Conservation (phyloP, 352 stramenopile species). For the Pythium graminicola region DNA sequence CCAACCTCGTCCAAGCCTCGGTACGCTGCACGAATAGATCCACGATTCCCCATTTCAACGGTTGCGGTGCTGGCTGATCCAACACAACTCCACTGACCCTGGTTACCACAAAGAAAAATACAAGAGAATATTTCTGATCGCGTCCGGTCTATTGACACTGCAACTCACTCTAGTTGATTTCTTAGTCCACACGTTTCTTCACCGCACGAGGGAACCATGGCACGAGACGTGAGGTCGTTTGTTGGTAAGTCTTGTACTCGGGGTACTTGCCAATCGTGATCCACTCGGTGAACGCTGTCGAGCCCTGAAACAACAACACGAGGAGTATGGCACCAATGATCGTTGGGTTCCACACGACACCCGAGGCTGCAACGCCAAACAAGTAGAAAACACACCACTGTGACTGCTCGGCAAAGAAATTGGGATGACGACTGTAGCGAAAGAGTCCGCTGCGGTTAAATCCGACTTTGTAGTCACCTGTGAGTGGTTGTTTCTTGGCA, state of each 20-base stretch:
- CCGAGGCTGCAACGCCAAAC: slow-evolving; percentile 70
- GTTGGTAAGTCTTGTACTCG: slow-evolving; percentile 84
- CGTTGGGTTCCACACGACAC: slow-evolving; percentile 62
- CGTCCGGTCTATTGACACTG: too few species aligned
- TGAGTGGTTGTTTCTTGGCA: slow-evolving; percentile 48
- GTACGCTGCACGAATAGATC: slow-evolving; percentile 41
- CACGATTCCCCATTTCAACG: slow-evolving; percentile 73
- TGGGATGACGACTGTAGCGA: slow-evolving; percentile 89
- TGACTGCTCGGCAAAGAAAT: slow-evolving; percentile 89
- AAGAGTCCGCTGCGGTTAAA: slow-evolving; percentile 88
- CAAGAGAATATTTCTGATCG: too few species aligned
- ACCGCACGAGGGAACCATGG: slow-evolving; percentile 37
- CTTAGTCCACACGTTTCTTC: slow-evolving; percentile 21
- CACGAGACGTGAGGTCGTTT: slow-evolving; percentile 52
- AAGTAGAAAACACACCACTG: slow-evolving; percentile 90
- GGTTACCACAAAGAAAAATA: background rate
- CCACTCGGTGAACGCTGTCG: slow-evolving; percentile 84
- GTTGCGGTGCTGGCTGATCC: slow-evolving; percentile 56
- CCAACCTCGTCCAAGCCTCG: slow-evolving; percentile 7
- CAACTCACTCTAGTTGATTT: too few species aligned
- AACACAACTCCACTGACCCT: slow-evolving; percentile 15
- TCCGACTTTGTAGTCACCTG: slow-evolving; percentile 56
- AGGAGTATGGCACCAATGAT: slow-evolving; percentile 73
- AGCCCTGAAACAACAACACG: slow-evolving; percentile 87
- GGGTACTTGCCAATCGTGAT: slow-evolving; percentile 88